Base-by-base conservation (phyloP, 108 stramenopile species). In the Skeletonema costatum region DNA sequence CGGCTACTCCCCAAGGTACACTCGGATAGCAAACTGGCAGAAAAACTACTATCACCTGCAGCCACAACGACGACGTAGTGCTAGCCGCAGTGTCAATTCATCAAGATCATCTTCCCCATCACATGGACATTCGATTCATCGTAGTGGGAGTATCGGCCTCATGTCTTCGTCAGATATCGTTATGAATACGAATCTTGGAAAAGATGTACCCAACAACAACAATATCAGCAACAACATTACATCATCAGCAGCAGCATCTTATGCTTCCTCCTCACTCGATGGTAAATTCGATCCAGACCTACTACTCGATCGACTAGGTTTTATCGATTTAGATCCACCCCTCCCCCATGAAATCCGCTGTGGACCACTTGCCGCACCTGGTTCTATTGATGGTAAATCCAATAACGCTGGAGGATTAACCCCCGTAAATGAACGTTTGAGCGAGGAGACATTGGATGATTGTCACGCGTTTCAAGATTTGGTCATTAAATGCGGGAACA, bases 401-500 rank as follows among this genome's bases (percentile, higher is more conserved):
- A 68, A 73, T 21, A 64, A 53, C 10, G 32, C 42, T 14, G 65
- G 66, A n/a, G 76, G 82, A n/a, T 13, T 83, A 16, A 83, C 82
- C 5, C 76, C 82, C 29, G 85, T 86, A 0, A 83, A 83, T 56
- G 85, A 86, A 64, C 66, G 85, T 5, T 29, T 86, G 44, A 48
- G 67, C n/a, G 85, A 83, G 8, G 85, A 83, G 17, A 83, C 78
- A 4, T 66, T 86, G 59, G 85, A 86, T 7, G 85, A 86, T 58
- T 75, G 74, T 71, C 85, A 86, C 61, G 85, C 85, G 7, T 86
- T 86, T 76, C 68, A 56, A 2, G 85, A 86, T 71, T 61, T 86
- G 51, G 60, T 66, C 42, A 74, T 50, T 58, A 35, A 63, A 39
- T 33, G 11, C 8, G 30, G 25, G 25, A 25, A 25, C 25, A 71